Base-by-base conservation (phyloP, 148 eudicot species). In the Salicornia ramosissima region DNA sequence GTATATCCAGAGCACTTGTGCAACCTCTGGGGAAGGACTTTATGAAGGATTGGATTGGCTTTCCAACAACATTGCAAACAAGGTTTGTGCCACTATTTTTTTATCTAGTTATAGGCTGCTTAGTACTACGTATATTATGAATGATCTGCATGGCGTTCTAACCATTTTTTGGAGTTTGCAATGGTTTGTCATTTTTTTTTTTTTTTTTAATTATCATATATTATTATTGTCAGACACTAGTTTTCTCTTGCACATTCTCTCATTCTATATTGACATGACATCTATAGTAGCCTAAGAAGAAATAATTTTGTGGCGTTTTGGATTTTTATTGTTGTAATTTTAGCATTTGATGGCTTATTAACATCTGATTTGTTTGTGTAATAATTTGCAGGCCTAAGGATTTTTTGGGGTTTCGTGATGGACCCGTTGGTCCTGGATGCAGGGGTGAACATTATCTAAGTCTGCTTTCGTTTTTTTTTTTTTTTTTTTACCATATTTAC, bases 1-100 rank as follows among this genome's bases (percentile, higher is more conserved):
- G 91, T 87, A 87, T 64, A 84, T 87, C 79, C 91, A 87, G 83
- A 87, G 90, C 85, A 87, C 90, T 64, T 87, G 90, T 75, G 90
- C 88, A 31, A 87, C 86, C 72, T 84, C 88, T 40, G 91, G 91
- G 10, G 91, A 87, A 77, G 91, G 91, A 30, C 82, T 87, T 24
- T 87, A 87, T 33, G 91, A 87, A 82, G 88, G 91, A 30, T 73
- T 87, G 80, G 91, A 87, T 67, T 87, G 91, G 91, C 86, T 87
- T 54, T 87, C 91, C 78, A 87, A 84, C 86, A 84, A 87, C 78
- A 84, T 87, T 72, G 91, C 91, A 45, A 87, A 79, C 81, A 87
- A 83, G 88, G 91, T 76, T 76, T 71, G 65, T 65, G 54, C 29
- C 42, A 30, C 22, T n/a, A 47, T 18, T 8, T n/a, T 43, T 11